Conservation (phyloP, 345 rosid genomes). For the Salix dunnii region DNA sequence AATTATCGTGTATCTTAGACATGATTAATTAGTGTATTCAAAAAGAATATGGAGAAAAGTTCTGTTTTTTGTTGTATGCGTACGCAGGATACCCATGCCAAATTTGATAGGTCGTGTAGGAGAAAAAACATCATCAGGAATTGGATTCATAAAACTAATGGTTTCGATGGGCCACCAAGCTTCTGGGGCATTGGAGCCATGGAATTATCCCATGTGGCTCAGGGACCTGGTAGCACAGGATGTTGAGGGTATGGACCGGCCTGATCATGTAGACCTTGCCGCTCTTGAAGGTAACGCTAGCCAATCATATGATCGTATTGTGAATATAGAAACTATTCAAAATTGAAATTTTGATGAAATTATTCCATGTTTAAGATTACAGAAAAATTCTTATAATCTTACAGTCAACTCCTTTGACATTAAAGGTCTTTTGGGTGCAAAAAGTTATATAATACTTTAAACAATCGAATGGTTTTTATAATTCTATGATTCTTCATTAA, state of each 20-base stretch:
- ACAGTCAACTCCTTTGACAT: too few relatives aligned
- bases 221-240: constrained; percentile 42
- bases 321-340: too few relatives aligned
- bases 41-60: too few relatives aligned
- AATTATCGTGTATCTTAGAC: too few relatives aligned
- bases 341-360: too few relatives aligned
- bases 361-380: too few relatives aligned
- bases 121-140: constrained; percentile 28
- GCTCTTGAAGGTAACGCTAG: constrained; percentile 46
- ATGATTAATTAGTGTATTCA: too few relatives aligned
- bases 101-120: constrained; percentile 42
- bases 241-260: constrained; percentile 39
- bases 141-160: constrained; percentile 42
- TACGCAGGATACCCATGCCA: constrained; percentile 32
- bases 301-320: not conserved
- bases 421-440: too few relatives aligned
- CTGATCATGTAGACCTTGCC: constrained; percentile 46
- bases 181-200: constrained; percentile 47
- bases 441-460: too few relatives aligned
- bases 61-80: not conserved
- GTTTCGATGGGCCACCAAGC: constrained; percentile 78
- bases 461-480: too few relatives aligned
- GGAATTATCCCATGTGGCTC: constrained; percentile 57
- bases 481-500: too few relatives aligned
- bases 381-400: too few relatives aligned